Base-by-base conservation (phyloP, 306 rosid species). In the Ochetophila trinervis region DNA sequence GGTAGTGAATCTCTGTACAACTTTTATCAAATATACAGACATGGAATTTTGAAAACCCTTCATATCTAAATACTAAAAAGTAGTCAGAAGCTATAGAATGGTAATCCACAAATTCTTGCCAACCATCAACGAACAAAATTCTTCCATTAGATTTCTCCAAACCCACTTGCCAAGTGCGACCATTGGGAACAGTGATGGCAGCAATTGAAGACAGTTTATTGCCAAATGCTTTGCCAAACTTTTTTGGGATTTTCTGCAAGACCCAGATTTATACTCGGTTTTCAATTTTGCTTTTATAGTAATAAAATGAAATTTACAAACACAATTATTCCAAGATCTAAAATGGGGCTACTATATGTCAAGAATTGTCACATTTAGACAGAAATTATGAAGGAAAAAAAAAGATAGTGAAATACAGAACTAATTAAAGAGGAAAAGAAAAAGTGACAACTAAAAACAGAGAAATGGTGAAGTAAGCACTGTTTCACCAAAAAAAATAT, bases 1-100 rank as follows among this genome's bases (percentile, higher is more conserved):
- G 79, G 37, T 73, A 78, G 9, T 58, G 60, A 36, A 78, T 73
- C 55, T 73, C 73, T 42, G 60, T 49, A 59, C 68, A 53, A 22
- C 22, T 59, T 30, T 49, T 45, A 37, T 73, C 62, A 40, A 44
- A 73, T 13, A 69, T 54, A 18, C 50, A 23, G 58, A 78, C 82
- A 16, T 42, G 53, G 32, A 78, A 78, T 8, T 22, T 73, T 27
- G 78, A 78, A 35, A 50, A 9, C 44, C 72, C 75, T 53, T 68
- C 45, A 16, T 68, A 78, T 35, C 53, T 45, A 27, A 78, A 78
- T 57, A 78, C 57, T 30, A 78, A 10, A 48, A 73, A 52, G 65
- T 21, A 37, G 5, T 51, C 69, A 18, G 6, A 13, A 14, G 17
- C 24, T 19, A 68, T 27, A 2, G 72, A 78, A 35, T 73, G 44